Conservation (phyloP, 2,329 filamentous ascomycete genomes). For the Grosmannia huntii region DNA sequence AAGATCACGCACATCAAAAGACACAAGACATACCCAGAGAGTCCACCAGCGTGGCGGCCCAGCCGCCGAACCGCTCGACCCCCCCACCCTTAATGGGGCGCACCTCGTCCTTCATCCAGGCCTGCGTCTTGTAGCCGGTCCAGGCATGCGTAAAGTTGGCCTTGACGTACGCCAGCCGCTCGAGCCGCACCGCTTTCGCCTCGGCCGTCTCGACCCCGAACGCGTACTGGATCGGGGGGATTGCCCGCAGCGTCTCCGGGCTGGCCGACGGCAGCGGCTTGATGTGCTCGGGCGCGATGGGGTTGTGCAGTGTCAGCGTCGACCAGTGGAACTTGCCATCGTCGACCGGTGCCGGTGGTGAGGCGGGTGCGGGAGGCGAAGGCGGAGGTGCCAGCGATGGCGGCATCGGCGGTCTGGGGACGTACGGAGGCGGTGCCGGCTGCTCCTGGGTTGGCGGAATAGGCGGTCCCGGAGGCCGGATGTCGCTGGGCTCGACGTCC, state of each 20-base stretch:
- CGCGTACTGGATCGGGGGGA: constrained; percentile 24
- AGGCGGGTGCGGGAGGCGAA: not conserved
- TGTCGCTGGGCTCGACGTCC: not conserved
- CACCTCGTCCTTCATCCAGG: constrained; percentile 36
- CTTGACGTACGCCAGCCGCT: constrained; percentile 21
- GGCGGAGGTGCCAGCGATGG: not conserved
- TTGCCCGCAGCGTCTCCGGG: not conserved
- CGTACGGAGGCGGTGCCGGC: not conserved
- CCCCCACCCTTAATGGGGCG: constrained; percentile 18
- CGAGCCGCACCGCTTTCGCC: constrained; percentile 16
- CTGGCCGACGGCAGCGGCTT: constrained; percentile 4
- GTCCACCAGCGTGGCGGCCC: constrained; percentile 40
- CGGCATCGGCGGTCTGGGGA: not conserved
- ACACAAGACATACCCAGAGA: constrained; percentile 27
- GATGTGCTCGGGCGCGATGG: constrained; percentile 8
- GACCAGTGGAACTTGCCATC: constrained; percentile 11
- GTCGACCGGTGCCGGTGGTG: not conserved
- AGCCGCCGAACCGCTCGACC: constrained; percentile 33
- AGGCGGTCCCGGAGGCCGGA: not conserved
- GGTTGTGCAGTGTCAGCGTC: constrained; percentile 8
- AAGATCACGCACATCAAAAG: no score
- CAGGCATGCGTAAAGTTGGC: constrained; percentile 24
- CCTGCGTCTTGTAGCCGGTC: constrained; percentile 31
- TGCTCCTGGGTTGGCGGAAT: not conserved
- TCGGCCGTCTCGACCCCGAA: constrained; percentile 16